Evolutionary conservation across 805 yeast genomes (phyloP), one percentile per base, ranked within the genome.

Genomic region (Candida oleophila): DNA sequence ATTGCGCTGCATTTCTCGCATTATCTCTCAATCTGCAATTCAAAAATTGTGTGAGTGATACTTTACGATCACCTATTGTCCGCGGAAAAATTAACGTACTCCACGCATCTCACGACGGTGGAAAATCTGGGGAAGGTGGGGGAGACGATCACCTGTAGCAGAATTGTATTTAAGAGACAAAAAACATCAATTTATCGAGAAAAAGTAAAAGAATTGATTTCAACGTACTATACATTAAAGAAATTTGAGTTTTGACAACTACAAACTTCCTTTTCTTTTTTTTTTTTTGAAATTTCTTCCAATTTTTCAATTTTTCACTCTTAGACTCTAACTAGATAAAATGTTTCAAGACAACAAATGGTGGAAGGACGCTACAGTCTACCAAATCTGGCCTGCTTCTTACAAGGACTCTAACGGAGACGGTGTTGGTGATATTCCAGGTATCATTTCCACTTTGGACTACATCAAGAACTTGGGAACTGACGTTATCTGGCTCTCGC

Each of bases 371-470:
- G 77, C 80, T 42, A 60, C 74, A 15, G 70, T 80, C 16, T 80
- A 80, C 60, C 85, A 80, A 60, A 74, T 80, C 52, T 80, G 81
- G 74, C 84, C 84, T 9, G 83, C 84, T 25, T 75, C 81, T 28
- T 80, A 70, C 66, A 76, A 78, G 53, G 85, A 80, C 62, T 72
- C 81, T 38, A 77, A 80, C 53, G 77, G 76, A 28, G 85, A 80
- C 58, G 85, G 85, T 37, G 57, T 77, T 45, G 85, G 85, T 30
- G 85, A 80, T 59, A 59, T 80, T 45, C 75, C 70, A 20, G 85
- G 85, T 19, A 76, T 80, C 48, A 66, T 76, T 49, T 68, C 77
- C 15, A 71, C 73, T 25, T 63, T 80, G 52, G 82, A 77, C 60
- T 78, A 80, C 59, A 57, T 80, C 59, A 71, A 76, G 55, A 60